phyloP scores from a whole-genome alignment of 768 basidiomycete species.

The Rickenella mellea region DNA sequence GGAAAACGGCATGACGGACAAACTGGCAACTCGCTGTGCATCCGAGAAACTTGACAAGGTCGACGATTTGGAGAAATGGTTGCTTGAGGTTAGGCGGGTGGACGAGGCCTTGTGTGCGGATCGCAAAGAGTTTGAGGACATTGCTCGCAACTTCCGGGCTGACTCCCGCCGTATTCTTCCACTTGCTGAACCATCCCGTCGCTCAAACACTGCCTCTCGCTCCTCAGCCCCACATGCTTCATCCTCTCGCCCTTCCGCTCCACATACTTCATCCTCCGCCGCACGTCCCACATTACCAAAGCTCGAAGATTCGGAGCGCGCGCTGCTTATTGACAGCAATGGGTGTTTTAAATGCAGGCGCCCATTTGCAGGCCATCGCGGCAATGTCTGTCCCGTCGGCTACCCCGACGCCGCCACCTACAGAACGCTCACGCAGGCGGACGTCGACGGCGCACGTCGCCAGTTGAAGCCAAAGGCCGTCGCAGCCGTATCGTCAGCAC shows the following conservation, averaged over 20 bases:
- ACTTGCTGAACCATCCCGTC: too few relatives aligned
- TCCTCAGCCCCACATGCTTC: not conserved
- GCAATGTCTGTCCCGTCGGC: slow-evolving; percentile 10
- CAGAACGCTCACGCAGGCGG: slow-evolving; percentile 6
- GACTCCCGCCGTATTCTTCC: too few relatives aligned
- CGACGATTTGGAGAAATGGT: too few relatives aligned
- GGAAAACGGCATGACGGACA: not conserved
- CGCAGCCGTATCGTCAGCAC: not conserved
- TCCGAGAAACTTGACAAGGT: too few relatives aligned
- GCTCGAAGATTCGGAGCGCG: slow-evolving; percentile 5
- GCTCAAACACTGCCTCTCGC: not conserved
- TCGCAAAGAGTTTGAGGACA: too few relatives aligned
- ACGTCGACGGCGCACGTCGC: not conserved
- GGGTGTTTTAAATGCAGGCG: slow-evolving; percentile 19
- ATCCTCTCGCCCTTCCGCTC: too few relatives aligned
- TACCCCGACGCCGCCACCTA: slow-evolving; percentile 13
- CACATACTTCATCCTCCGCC: too few relatives aligned
- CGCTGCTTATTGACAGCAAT: slow-evolving; percentile 7
- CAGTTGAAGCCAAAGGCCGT: not conserved
- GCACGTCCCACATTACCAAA: too few relatives aligned
- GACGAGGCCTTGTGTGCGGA: too few relatives aligned
- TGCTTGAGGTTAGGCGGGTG: too few relatives aligned
- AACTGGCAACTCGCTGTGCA: too few relatives aligned
- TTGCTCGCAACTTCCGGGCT: too few relatives aligned
- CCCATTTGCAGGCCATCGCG: slow-evolving; percentile 9